phyloP scores from a whole-genome alignment of 352 stramenopile genomes.

The Phytophthora brassicae region DNA sequence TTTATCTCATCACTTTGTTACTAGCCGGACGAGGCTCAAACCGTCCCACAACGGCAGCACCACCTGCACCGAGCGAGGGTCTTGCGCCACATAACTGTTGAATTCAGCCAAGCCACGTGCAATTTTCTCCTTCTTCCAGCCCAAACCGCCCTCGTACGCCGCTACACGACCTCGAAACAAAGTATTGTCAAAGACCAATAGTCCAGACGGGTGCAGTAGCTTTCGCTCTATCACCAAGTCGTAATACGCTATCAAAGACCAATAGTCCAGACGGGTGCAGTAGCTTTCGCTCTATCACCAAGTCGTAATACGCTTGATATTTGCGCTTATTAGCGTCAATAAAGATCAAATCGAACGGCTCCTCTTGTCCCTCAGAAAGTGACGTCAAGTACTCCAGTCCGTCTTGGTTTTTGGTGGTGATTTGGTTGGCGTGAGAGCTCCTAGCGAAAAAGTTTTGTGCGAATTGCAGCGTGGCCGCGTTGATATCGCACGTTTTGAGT shows the following conservation, averaged over 20 bases:
- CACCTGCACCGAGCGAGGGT: constrained; percentile 80
- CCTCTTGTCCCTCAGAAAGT: constrained; percentile 22
- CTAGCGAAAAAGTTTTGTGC: constrained; percentile 50
- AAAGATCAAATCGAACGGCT: constrained; percentile 93
- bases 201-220: constrained; percentile 69
- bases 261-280: constrained; percentile 73
- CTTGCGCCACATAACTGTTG: constrained; percentile 80
- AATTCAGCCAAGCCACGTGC: constrained; percentile 83
- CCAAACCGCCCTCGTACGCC: constrained; percentile 44
- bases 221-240: constrained; percentile 70
- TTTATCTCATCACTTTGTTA: background rate
- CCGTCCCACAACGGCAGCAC: constrained; percentile 92
- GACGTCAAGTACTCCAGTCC: constrained; percentile 43
- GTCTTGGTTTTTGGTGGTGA: constrained; percentile 43
- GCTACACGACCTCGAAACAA: constrained; percentile 92
- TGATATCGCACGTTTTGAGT: constrained; percentile 66
- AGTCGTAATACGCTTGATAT: constrained; percentile 88
- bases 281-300: constrained; percentile 64
- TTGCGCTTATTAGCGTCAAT: constrained; percentile 94
- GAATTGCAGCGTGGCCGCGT: constrained; percentile 49
- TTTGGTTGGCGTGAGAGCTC: constrained; percentile 38
- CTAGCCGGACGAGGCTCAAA: constrained; percentile 64
- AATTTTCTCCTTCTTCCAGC: constrained; percentile 53
- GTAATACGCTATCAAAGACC: constrained; percentile 88
- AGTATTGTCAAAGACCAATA: constrained; percentile 94